Evolutionary conservation across 805 yeast species (phyloP).

Genomic region (Metschnikowia vanudenii): DNA sequence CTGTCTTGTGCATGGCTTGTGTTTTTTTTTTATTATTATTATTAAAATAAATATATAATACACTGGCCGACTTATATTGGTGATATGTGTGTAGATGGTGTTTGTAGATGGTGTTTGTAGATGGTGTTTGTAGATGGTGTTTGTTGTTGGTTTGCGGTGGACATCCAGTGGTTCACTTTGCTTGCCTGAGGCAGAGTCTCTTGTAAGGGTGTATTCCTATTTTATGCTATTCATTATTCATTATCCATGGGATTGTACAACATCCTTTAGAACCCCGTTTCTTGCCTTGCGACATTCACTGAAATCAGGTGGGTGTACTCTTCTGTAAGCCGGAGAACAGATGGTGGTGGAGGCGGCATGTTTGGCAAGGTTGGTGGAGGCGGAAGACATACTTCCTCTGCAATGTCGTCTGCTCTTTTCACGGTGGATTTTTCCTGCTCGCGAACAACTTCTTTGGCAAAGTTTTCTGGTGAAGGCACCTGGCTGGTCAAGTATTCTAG

Average conservation of each 20-base stretch:
- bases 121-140: too few relatives aligned
- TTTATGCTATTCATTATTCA: neutral
- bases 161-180: too few relatives aligned
- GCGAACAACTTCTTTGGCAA: slow-evolving; percentile 12
- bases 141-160: too few relatives aligned
- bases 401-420: slow-evolving; percentile 13
- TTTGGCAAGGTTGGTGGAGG: slow-evolving; percentile 19
- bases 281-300: slow-evolving; percentile 16
- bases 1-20: slow-evolving; percentile 9
- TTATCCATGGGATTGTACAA: neutral
- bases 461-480: slow-evolving; percentile 27
- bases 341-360: slow-evolving; percentile 21
- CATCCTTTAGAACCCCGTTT: slow-evolving; percentile 9
- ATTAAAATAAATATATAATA: slow-evolving; percentile 3
- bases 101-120: too few relatives aligned
- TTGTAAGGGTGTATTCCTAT: too few relatives aligned
- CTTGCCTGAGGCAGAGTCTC: too few relatives aligned
- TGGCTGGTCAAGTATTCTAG: slow-evolving; percentile 33
- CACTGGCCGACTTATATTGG: slow-evolving; percentile 4
- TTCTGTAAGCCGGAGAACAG: slow-evolving; percentile 16
- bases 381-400: slow-evolving; percentile 18
- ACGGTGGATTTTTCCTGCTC: slow-evolving; percentile 17
- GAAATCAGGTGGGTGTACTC: slow-evolving; percentile 14
- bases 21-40: neutral
- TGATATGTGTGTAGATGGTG: too few relatives aligned